A percentile compares a stretch with the other conserved stretches of the same genome.
phyloP scores from a whole-genome alignment of 1,284 basidiomycete species.

The Austropuccinia psidii region DNA sequence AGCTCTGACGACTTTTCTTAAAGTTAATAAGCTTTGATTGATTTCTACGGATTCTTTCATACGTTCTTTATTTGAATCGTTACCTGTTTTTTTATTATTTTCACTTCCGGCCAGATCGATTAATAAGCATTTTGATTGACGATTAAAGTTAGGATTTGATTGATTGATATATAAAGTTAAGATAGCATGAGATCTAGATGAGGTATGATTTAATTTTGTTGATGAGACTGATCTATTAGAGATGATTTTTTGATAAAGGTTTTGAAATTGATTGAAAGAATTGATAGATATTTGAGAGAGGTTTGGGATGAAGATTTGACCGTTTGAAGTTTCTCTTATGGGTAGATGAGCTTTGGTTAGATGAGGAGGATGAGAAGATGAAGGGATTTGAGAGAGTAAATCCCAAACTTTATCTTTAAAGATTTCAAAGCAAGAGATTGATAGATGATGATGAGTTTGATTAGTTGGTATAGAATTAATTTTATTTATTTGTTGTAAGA shows the following conservation, averaged over 20 bases:
- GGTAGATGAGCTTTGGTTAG: conserved; percentile 7
- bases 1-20: conserved; percentile 74
- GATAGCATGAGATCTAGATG: conserved; percentile 29
- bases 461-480: background rate
- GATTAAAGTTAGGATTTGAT: background rate
- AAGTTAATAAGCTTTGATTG: conserved; percentile 70
- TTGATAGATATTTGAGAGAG: background rate
- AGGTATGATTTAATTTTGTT: conserved; percentile 27
- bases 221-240: background rate
- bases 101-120: conserved; percentile 79
- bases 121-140: conserved; percentile 64
- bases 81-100: conserved; percentile 78
- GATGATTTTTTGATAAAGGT: conserved; percentile 12
- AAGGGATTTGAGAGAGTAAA: background rate
- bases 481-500: conserved; percentile 1
- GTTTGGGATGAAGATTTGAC: conserved; percentile 28
- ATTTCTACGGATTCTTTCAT: conserved; percentile 76
- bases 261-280: conserved; percentile 10
- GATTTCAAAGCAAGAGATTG: conserved; percentile 28
- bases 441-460: background rate
- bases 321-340: conserved; percentile 21
- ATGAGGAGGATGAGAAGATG: background rate
- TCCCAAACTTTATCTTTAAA: conserved; percentile 35
- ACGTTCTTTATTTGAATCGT: conserved; percentile 58
- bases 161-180: conserved; percentile 12